phyloP scores from a whole-genome alignment of 1,139 yeast species.

The Blastobotrys ciferrii region DNA sequence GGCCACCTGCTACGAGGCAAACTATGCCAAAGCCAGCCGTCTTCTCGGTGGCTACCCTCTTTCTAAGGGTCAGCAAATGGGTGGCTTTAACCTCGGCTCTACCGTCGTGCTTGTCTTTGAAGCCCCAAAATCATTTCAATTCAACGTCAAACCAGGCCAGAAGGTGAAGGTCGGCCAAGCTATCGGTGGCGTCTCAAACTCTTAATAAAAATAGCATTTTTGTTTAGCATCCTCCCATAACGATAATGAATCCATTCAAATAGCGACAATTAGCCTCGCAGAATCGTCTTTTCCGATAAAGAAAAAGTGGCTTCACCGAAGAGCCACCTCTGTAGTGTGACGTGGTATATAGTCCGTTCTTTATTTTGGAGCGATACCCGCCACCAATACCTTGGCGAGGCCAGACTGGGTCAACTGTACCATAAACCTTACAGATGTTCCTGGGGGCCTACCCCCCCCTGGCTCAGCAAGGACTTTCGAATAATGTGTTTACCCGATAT shows the following conservation, averaged over 20 bases:
- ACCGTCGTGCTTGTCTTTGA: constrained; percentile 96
- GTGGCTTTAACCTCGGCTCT: constrained; percentile 94
- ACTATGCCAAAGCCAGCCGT: constrained; percentile 75
- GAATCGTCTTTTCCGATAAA: too few relatives aligned
- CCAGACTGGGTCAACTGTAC: too few relatives aligned
- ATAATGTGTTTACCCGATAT: too few relatives aligned
- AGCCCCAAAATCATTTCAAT: constrained; percentile 78
- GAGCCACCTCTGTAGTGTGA: too few relatives aligned
- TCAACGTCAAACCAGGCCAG: constrained; percentile 67
- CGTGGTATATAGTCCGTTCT: too few relatives aligned
- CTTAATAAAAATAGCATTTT: constrained; percentile 1
- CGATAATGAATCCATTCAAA: not conserved
- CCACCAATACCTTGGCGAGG: too few relatives aligned
- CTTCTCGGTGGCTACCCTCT: constrained; percentile 87
- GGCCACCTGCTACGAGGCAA: constrained; percentile 91
- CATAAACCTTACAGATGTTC: too few relatives aligned
- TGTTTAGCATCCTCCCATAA: constrained; percentile 1
- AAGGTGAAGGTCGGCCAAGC: constrained; percentile 82
- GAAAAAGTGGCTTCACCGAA: too few relatives aligned
- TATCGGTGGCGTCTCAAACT: constrained; percentile 50
- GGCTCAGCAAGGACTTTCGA: too few relatives aligned
- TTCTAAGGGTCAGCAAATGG: constrained; percentile 90
- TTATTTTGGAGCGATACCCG: too few relatives aligned
- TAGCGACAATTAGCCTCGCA: too few relatives aligned
- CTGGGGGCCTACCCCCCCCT: too few relatives aligned